Evolutionary conservation across 495 filamentous ascomycete species (phyloP).

Genomic region (Schizothecium vesticola): DNA sequence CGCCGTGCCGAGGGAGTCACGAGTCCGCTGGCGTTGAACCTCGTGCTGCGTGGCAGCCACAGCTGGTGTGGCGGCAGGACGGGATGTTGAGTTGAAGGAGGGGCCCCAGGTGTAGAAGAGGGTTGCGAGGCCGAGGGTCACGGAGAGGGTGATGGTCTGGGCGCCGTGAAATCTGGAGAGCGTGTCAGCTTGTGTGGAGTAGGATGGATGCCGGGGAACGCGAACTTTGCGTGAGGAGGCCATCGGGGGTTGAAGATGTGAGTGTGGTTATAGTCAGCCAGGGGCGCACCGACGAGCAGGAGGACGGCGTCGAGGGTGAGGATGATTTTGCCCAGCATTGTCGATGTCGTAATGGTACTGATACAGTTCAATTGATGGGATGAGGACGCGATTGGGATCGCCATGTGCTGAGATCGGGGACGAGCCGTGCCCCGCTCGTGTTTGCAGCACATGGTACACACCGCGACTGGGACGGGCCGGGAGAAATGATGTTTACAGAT

Average conservation of each 20-base stretch:
- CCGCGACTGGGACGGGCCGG: no score
- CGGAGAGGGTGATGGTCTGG: constrained; percentile 49
- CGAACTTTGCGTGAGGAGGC: constrained; percentile 50
- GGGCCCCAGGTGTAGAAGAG: constrained; percentile 46
- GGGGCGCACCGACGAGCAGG: constrained; percentile 36
- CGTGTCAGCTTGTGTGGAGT: background rate
- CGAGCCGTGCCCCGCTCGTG: background rate
- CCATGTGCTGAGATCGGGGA: background rate
- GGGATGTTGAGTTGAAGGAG: constrained; percentile 10
- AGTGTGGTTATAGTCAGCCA: constrained; percentile 47
- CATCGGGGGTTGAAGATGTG: constrained; percentile 53
- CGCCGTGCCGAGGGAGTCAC: constrained; percentile 34
- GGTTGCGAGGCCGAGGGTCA: constrained; percentile 40
- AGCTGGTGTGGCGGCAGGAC: constrained; percentile 9
- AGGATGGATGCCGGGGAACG: background rate
- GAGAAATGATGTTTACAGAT: no score
- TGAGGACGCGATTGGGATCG: background rate
- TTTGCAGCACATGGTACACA: background rate
- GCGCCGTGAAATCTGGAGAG: constrained; percentile 47
- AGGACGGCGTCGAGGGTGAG: constrained; percentile 40
- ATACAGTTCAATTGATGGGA: background rate
- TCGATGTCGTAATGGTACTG: background rate
- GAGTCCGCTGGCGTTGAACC: background rate
- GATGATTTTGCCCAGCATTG: constrained; percentile 39
- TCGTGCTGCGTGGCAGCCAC: constrained; percentile 5